Evolutionary conservation across 441 rosid species (phyloP).

Genomic region (Brassica hybrid): DNA sequence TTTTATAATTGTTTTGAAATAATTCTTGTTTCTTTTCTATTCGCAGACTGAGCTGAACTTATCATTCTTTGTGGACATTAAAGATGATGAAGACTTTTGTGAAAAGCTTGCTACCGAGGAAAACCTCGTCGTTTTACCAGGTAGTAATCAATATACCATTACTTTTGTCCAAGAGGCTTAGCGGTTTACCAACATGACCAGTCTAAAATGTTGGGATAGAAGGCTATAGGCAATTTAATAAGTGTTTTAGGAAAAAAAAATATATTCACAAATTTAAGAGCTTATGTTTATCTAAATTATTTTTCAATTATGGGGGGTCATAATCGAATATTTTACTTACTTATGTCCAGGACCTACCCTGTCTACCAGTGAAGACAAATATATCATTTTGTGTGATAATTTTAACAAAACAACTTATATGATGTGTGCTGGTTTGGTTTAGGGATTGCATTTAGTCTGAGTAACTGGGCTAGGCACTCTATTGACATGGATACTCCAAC

Average conservation of each 20-base stretch:
- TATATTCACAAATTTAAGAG: neutral
- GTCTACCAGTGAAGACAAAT: neutral
- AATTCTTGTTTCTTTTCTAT: neutral
- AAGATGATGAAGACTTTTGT: constrained; percentile 50
- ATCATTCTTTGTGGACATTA: constrained; percentile 41
- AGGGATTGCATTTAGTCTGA: constrained; percentile 37
- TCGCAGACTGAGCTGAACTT: constrained; percentile 46
- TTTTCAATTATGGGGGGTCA: neutral
- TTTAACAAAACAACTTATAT: neutral
- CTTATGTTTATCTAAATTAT: neutral
- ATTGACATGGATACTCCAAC: constrained; percentile 27
- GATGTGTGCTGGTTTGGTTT: constrained; percentile 1
- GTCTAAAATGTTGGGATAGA: neutral
- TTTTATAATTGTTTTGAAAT: constrained; percentile 38
- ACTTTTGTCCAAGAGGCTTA: neutral
- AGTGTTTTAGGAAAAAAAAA: neutral
- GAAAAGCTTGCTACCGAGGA: constrained; percentile 47
- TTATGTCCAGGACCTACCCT: neutral
- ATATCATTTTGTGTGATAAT: neutral
- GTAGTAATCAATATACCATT: constrained; percentile 12
- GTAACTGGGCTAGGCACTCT: constrained; percentile 39
- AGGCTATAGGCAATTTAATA: neutral
- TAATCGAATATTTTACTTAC: neutral
- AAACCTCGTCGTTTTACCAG: constrained; percentile 50
- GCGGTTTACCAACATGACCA: neutral